phyloP scores from a whole-genome alignment of 1,284 basidiomycete genomes.

The Hymenochaete sp. region DNA sequence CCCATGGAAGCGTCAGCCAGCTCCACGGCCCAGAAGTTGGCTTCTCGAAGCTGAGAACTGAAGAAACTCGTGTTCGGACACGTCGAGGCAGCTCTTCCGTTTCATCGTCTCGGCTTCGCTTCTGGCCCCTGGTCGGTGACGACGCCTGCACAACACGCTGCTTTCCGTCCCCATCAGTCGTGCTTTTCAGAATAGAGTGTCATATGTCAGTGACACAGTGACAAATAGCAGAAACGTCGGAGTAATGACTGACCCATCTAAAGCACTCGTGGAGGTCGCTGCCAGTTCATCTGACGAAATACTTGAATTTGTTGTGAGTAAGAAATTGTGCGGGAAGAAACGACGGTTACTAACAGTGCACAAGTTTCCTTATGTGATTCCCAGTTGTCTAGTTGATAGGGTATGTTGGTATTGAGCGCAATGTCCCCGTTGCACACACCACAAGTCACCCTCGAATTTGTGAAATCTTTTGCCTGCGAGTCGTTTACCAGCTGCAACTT shows the following conservation, averaged over 20 bases:
- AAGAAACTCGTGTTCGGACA: conserved; percentile 7
- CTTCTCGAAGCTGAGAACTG: conserved; percentile 2
- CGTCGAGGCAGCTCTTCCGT: background rate
- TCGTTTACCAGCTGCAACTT: conserved; percentile 17
- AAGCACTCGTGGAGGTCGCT: too few relatives aligned
- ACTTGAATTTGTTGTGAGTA: too few relatives aligned
- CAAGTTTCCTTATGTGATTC: conserved; percentile 10
- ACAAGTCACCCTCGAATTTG: conserved; percentile 9
- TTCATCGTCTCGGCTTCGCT: conserved; percentile 11
- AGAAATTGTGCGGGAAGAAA: too few relatives aligned
- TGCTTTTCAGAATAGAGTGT: too few relatives aligned
- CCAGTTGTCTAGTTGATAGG: conserved; percentile 15
- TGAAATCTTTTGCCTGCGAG: conserved; percentile 13
- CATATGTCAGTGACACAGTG: too few relatives aligned
- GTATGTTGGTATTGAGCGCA: background rate
- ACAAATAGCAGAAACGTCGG: too few relatives aligned
- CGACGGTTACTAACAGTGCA: conserved; percentile 2
- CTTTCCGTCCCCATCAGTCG: too few relatives aligned
- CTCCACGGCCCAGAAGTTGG: conserved; percentile 14
- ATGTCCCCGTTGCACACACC: conserved; percentile 10
- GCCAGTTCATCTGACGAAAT: too few relatives aligned
- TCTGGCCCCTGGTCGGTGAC: background rate
- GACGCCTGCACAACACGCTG: too few relatives aligned
- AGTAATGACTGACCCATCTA: too few relatives aligned
- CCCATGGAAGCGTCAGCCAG: conserved; percentile 16